Evolutionary conservation across 1,284 basidiomycete genomes (phyloP), one percentile per base, ranked within the genome.

Genomic region (Ceratorhiza oryzae-sativae): DNA sequence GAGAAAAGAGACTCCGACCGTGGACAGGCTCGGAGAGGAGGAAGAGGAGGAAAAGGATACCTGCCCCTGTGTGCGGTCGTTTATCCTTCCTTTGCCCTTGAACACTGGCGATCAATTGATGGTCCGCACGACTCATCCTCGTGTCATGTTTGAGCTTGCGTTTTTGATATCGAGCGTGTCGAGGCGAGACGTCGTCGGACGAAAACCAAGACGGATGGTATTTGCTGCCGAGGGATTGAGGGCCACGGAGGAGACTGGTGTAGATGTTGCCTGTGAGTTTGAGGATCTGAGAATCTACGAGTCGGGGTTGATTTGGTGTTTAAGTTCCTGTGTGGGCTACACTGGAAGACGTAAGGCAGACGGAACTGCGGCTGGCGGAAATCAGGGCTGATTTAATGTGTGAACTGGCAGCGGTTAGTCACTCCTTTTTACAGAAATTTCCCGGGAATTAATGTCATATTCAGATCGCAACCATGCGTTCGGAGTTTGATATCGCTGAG

Each of bases 181-280:
- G 0, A 90, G 90, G 76, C 86, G 88, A 13, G 90, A 92, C 76
- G 85, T 88, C 0, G 86, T 89, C 0, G 91, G 90, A 39, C 83
- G 90, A 20, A 88, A 86, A 72, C 90, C 90, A 2, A 90, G 89
- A 79, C 84, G 88, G 72, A 87, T 86, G 65, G 81, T 90, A 0
- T 92, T 91, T 80, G 87, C 89, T 0, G 79, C 77, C 6, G 89
- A 90, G 74, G 90, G 90, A 0, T 71, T 91, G n/a, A 79, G 80
- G 0, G 80, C 84, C 0, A 82, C 84, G 74, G 86, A 87, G 60
- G 85, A 86, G 75, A 75, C 82, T 15, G 78, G 77, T 56, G 82
- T 81, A 65, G 84, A 84, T 68, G 75, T 82, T 13, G 65, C 77
- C 39, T 82, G 77, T 80, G 73, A 67, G 75, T 75, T 15, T 55